phyloP scores from a whole-genome alignment of 1,284 basidiomycete species.

The Cryptococcus sp. region DNA sequence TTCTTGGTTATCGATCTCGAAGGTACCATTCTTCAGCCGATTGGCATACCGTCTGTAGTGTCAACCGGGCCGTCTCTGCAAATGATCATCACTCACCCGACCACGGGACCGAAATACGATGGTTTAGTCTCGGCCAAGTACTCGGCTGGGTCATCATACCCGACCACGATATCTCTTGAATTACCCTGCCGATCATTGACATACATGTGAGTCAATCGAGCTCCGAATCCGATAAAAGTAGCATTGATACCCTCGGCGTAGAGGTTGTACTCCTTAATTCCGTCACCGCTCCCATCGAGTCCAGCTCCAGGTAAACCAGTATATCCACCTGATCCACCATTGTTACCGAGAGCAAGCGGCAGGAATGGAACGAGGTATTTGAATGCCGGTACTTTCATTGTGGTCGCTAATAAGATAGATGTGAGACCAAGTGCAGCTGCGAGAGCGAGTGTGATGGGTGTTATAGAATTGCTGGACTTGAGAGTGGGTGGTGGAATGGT shows the following conservation, averaged over 20 bases:
- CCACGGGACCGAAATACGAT: slow-evolving; percentile 28
- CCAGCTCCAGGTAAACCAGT: neutral
- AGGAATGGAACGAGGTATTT: neutral
- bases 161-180: slow-evolving; percentile 30
- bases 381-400: neutral
- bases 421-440: neutral
- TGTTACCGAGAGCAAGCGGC: neutral
- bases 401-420: neutral
- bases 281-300: slow-evolving; percentile 7
- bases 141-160: slow-evolving; percentile 22
- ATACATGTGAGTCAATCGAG: slow-evolving; percentile 27
- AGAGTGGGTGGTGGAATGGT: neutral
- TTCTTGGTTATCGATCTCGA: slow-evolving; percentile 19
- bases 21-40: slow-evolving; percentile 32
- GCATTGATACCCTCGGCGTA: slow-evolving; percentile 30
- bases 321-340: neutral
- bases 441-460: neutral
- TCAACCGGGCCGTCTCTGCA: neutral
- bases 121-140: slow-evolving; percentile 19
- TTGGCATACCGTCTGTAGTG: slow-evolving; percentile 30
- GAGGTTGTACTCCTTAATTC: slow-evolving; percentile 21
- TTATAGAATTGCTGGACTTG: neutral
- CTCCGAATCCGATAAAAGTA: slow-evolving; percentile 31
- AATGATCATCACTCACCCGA: slow-evolving; percentile 25
- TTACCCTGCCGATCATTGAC: slow-evolving; percentile 22